Conservation (phyloP, 352 stramenopile species). For the Pythium periplocum region DNA sequence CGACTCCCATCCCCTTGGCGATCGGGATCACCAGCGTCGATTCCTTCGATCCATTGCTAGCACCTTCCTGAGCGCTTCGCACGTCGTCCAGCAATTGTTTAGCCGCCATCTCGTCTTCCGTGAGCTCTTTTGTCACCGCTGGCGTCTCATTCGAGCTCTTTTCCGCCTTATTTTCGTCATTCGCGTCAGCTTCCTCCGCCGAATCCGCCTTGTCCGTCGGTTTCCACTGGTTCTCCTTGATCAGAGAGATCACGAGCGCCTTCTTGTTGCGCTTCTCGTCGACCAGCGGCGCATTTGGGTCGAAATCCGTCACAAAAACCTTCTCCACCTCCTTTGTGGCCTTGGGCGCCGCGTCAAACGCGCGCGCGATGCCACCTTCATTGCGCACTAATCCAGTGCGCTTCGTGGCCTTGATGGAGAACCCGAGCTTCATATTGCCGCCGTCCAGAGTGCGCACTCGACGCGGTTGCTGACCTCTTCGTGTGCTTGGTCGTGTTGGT, state of each 20-base stretch:
- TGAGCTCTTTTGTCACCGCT: conserved; percentile 6
- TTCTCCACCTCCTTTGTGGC: conserved; percentile 23
- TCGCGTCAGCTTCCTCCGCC: neutral
- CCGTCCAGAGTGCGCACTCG: neutral
- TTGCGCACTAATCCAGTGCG: neutral
- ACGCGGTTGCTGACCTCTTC: too few species aligned
- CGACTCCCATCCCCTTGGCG: conserved; percentile 4
- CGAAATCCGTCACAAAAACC: conserved; percentile 75
- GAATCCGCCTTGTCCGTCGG: neutral
- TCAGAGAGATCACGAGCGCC: conserved; percentile 65
- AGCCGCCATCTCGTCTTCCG: conserved; percentile 34
- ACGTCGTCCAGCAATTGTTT: conserved; percentile 34
- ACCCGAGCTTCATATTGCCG: neutral
- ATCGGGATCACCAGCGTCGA: conserved; percentile 58
- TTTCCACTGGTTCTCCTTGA: conserved; percentile 58
- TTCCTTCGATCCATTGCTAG: neutral
- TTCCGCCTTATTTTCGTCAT: neutral
- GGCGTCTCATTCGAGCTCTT: neutral
- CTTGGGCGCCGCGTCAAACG: conserved; percentile 15
- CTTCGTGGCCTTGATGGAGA: neutral
- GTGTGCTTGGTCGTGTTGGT: too few species aligned
- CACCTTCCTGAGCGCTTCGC: conserved; percentile 10
- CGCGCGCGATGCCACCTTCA: conserved; percentile 9
- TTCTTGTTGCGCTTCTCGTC: conserved; percentile 19
- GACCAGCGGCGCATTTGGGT: conserved; percentile 27